These are phyloP conservation scores for Umbilicus rupestris DNA, from an alignment of 164 flowering plant species.

Conservation along the genomic window DNA sequence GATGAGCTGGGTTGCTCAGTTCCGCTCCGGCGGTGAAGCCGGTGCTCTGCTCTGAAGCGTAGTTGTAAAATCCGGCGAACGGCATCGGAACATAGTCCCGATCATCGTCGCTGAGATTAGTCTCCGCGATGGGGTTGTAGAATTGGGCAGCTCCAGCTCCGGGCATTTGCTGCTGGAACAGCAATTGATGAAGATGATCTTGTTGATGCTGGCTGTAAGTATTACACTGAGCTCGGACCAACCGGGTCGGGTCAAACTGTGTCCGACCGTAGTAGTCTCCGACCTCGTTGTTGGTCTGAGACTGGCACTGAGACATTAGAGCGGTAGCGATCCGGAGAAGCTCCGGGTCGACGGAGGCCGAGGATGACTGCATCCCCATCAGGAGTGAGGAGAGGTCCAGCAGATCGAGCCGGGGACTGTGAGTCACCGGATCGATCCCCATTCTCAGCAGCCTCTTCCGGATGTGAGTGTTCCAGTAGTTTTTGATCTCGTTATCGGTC, in stretches of 20 bases:
- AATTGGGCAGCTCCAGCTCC: too few relatives aligned
- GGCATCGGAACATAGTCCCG: background rate
- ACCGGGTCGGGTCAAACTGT: conserved; percentile 14
- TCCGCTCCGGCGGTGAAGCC: background rate
- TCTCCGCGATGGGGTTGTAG: too few relatives aligned
- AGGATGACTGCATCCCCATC: conserved; percentile 36
- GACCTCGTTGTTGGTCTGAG: conserved; percentile 11
- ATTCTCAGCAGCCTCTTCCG: conserved; percentile 78
- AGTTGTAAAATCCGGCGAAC: background rate
- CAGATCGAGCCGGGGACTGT: conserved; percentile 69
- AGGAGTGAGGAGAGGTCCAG: conserved; percentile 62
- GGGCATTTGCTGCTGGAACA: background rate
- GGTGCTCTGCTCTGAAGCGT: background rate
- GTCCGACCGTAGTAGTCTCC: conserved; percentile 22
- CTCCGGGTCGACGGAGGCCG: conserved; percentile 34
- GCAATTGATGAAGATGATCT: background rate
- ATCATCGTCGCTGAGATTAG: background rate
- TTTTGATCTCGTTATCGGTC: conserved; percentile 90
- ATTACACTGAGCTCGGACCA: background rate
- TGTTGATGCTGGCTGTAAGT: background rate
- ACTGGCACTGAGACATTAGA: conserved; percentile 16
- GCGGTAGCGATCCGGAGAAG: conserved; percentile 45
- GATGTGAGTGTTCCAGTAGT: conserved; percentile 96
- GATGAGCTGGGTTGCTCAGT: background rate
- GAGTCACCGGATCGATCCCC: conserved; percentile 95